phyloP scores from a whole-genome alignment of 805 yeast species.

The Pichia gijzeniarum region DNA sequence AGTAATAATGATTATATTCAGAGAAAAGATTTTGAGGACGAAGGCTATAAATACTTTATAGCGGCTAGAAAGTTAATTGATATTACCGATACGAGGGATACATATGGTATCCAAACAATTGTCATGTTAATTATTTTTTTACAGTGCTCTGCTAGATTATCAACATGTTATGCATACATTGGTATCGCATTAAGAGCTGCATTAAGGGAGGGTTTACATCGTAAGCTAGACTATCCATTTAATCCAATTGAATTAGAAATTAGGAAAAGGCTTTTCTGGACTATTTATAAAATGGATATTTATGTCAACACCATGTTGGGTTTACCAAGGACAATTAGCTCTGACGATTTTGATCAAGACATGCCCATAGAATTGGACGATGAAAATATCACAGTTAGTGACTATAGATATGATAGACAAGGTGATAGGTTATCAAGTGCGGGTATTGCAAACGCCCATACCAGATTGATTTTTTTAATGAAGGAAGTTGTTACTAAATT shows the following conservation, averaged over 20 bases:
- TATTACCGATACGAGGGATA: conserved; percentile 77
- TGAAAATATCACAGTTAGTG: conserved; percentile 70
- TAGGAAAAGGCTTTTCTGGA: conserved; percentile 80
- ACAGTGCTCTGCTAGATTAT: conserved; percentile 81
- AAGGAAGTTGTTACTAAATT: conserved; percentile 64
- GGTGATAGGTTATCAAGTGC: conserved; percentile 58
- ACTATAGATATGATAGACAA: conserved; percentile 37
- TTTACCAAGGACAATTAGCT: conserved; percentile 68
- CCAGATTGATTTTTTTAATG: conserved; percentile 63
- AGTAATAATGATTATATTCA: conserved; percentile 17
- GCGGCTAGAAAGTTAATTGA: conserved; percentile 78
- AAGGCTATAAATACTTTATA: conserved; percentile 72
- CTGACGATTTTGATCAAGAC: conserved; percentile 82
- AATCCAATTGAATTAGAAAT: conserved; percentile 80
- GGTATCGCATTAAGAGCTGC: conserved; percentile 85
- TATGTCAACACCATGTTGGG: conserved; percentile 86
- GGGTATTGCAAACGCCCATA: conserved; percentile 81
- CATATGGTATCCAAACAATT: conserved; percentile 76
- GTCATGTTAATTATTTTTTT: conserved; percentile 81
- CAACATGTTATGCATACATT: conserved; percentile 83
- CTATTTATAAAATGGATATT: conserved; percentile 84
- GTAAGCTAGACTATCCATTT: conserved; percentile 56
- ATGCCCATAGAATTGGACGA: conserved; percentile 82
- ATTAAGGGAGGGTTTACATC: conserved; percentile 73
- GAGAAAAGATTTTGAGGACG: conserved; percentile 51